A percentile compares a stretch with the other conserved stretches of the same genome.
Conservation (phyloP, 768 basidiomycete genomes). For the Russula emetica region DNA sequence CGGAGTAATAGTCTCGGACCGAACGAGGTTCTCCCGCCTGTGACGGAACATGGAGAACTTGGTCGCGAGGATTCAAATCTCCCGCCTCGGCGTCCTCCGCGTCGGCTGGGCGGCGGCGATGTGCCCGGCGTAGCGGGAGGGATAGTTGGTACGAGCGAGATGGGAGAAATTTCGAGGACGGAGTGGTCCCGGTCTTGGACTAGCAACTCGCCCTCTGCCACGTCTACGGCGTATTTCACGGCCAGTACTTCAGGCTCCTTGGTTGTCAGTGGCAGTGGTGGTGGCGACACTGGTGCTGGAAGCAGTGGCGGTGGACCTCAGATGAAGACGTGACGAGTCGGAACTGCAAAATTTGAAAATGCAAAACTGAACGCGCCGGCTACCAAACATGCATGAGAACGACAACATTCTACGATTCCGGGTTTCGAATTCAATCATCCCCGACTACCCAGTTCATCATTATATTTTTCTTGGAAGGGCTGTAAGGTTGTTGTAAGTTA, state of each 20-base stretch:
- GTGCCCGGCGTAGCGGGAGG: background rate
- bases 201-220: slow-evolving; percentile 7
- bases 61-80: background rate
- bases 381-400: background rate
- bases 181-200: slow-evolving; percentile 15
- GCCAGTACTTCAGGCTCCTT: slow-evolving; percentile 5
- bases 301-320: background rate
- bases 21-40: slow-evolving; percentile 23
- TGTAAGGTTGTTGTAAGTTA: too few relatives aligned
- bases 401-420: too few relatives aligned
- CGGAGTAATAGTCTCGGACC: slow-evolving; percentile 20
- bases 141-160: background rate
- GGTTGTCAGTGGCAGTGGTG: background rate
- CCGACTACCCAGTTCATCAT: too few relatives aligned
- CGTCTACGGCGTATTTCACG: slow-evolving; percentile 6
- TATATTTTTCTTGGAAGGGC: too few relatives aligned
- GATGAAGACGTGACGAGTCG: background rate
- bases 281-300: background rate
- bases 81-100: background rate
- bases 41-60: slow-evolving; percentile 25
- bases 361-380: too few relatives aligned
- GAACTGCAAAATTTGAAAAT: too few relatives aligned
- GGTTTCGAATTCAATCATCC: background rate
- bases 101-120: background rate
- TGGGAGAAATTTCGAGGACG: slow-evolving; percentile 12